Evolutionary conservation across 225 moss, liverwort and hornwort species (phyloP).

Genomic region (Thuidium tamariscinum): DNA sequence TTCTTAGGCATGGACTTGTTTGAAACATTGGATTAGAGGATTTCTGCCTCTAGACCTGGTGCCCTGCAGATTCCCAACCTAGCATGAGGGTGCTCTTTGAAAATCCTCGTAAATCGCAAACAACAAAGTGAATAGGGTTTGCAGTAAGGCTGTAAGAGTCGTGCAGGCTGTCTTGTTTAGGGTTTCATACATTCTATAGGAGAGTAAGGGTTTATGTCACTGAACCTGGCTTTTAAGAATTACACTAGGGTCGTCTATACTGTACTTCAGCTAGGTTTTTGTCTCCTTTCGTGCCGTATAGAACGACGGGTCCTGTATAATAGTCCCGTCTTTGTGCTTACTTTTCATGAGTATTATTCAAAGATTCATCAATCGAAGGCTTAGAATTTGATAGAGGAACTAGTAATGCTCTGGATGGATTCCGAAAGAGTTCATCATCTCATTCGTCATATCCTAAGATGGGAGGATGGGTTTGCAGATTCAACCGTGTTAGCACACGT

Average conservation of each 20-base stretch:
- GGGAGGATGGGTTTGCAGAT: constrained; percentile 47
- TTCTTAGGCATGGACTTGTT: not conserved
- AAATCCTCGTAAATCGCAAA: not conserved
- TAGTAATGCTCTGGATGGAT: not conserved
- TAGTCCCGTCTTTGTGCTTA: not conserved
- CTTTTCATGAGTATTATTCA: not conserved
- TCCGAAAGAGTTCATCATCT: not conserved
- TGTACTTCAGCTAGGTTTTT: not conserved
- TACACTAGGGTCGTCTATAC: not conserved
- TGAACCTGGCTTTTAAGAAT: not conserved
- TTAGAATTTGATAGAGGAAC: not conserved
- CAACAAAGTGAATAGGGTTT: not conserved
- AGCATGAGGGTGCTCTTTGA: not conserved
- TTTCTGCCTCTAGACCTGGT: not conserved
- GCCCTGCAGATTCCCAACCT: not conserved
- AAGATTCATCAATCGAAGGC: not conserved
- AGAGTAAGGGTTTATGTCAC: not conserved
- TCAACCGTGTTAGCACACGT: constrained; percentile 98
- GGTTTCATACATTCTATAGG: not conserved
- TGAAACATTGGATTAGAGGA: not conserved
- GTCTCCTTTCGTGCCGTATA: not conserved
- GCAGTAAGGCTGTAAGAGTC: not conserved
- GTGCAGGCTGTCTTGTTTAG: not conserved
- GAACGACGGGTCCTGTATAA: no score
- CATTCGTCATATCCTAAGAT: not conserved